Conservation (phyloP, 441 rosid species). For the Populus hybrid region DNA sequence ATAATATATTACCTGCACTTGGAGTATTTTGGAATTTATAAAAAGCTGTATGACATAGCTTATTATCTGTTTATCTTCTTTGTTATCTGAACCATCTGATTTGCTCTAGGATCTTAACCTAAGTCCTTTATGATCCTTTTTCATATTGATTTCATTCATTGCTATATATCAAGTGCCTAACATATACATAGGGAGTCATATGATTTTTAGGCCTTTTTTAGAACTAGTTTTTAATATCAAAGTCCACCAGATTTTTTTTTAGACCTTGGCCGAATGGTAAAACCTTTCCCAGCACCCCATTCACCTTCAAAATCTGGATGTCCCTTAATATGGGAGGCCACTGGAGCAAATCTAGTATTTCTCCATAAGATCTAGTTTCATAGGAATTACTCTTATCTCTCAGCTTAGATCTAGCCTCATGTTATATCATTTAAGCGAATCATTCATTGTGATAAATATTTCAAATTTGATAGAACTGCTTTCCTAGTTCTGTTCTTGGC, state of each 20-base stretch:
- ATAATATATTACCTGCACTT: conserved; percentile 6
- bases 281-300: neutral
- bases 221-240: neutral
- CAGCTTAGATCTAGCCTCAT: neutral
- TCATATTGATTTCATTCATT: neutral
- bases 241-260: neutral
- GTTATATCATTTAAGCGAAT: neutral
- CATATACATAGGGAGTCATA: neutral
- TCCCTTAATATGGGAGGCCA: neutral
- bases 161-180: neutral
- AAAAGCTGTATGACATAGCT: neutral
- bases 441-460: neutral
- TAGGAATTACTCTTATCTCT: too few relatives aligned
- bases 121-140: neutral
- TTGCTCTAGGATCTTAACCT: neutral
- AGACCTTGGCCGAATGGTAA: neutral
- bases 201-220: neutral
- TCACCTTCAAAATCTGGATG: neutral
- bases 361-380: too few relatives aligned
- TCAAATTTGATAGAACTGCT: neutral
- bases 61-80: neutral
- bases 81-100: neutral
- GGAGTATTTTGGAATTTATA: neutral
- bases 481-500: neutral
- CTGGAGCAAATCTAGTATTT: too few relatives aligned